These are phyloP conservation scores for Rhodamnia rubescens DNA, from an alignment of 345 rosid genomes.

Conservation along the genomic window DNA sequence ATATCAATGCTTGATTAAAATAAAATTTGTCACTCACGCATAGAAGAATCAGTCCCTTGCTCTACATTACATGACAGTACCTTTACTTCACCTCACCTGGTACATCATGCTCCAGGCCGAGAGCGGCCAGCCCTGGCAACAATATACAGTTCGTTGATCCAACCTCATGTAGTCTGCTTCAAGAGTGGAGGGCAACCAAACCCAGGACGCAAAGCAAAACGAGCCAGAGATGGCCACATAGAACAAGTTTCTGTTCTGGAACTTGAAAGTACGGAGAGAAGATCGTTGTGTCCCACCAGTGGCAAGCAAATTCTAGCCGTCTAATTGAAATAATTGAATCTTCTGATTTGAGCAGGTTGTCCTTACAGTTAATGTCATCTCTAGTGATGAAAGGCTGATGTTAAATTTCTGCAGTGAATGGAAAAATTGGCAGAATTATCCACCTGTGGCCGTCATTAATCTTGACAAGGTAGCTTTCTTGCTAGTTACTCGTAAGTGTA, in stretches of 20 bases:
- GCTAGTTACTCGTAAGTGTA: neutral
- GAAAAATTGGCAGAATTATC: neutral
- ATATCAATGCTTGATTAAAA: neutral
- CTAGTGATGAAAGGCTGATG: neutral
- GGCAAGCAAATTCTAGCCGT: neutral
- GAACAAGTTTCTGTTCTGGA: neutral
- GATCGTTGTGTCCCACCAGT: neutral
- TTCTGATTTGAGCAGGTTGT: neutral
- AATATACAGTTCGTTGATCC: neutral
- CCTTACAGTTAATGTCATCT: neutral
- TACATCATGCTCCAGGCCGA: neutral
- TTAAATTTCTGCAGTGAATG: neutral
- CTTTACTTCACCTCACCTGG: neutral
- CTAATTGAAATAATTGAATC: neutral
- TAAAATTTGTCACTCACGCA: neutral
- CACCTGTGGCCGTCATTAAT: neutral
- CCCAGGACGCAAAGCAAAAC: neutral
- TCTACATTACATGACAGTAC: neutral
- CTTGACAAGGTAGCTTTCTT: neutral
- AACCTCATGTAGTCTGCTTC: neutral
- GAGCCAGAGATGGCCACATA: neutral
- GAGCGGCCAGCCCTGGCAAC: neutral
- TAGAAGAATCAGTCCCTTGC: neutral
- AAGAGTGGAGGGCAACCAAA: neutral
- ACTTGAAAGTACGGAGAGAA: neutral